Evolutionary conservation across 129 eudicot species (phyloP).

Genomic region (Pulicaria dysenterica): DNA sequence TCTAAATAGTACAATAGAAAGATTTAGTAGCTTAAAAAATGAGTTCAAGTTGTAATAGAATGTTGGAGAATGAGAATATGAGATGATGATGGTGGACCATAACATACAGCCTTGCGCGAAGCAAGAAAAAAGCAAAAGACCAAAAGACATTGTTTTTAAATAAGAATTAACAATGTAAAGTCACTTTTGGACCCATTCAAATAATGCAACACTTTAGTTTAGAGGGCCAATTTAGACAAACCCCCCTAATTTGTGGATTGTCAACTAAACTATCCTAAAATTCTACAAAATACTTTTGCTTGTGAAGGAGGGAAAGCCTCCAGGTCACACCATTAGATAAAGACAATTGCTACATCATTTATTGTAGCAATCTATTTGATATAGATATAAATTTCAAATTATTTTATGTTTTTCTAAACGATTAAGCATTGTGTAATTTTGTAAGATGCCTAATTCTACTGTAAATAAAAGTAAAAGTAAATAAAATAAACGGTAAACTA

Average conservation of each 20-base stretch:
- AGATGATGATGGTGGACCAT: slow-evolving; percentile 40
- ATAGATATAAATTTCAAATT: too few species aligned
- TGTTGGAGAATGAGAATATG: slow-evolving; percentile 28
- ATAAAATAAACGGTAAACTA: too few species aligned
- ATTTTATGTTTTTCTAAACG: too few species aligned
- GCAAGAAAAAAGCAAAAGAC: slow-evolving; percentile 27
- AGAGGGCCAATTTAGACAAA: slow-evolving; percentile 30
- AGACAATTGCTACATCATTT: too few species aligned
- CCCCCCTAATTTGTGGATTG: slow-evolving; percentile 35
- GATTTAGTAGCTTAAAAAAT: background rate
- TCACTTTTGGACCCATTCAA: slow-evolving; percentile 40
- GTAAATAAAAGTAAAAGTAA: too few species aligned
- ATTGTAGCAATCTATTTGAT: too few species aligned
- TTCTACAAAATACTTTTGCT: slow-evolving; percentile 22
- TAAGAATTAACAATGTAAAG: slow-evolving; percentile 30
- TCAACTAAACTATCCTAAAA: slow-evolving; percentile 19
- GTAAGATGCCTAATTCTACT: too few species aligned
- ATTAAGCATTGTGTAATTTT: too few species aligned
- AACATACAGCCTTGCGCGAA: slow-evolving; percentile 37
- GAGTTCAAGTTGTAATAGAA: background rate
- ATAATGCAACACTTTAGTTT: slow-evolving; percentile 22
- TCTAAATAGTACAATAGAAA: background rate
- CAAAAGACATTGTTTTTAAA: slow-evolving; percentile 18
- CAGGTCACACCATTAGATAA: slow-evolving; percentile 19
- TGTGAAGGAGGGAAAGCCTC: slow-evolving; percentile 27